These are phyloP conservation scores for Rhodofomes roseus DNA, from an alignment of 1,284 basidiomycete genomes.

Conservation along the genomic window DNA sequence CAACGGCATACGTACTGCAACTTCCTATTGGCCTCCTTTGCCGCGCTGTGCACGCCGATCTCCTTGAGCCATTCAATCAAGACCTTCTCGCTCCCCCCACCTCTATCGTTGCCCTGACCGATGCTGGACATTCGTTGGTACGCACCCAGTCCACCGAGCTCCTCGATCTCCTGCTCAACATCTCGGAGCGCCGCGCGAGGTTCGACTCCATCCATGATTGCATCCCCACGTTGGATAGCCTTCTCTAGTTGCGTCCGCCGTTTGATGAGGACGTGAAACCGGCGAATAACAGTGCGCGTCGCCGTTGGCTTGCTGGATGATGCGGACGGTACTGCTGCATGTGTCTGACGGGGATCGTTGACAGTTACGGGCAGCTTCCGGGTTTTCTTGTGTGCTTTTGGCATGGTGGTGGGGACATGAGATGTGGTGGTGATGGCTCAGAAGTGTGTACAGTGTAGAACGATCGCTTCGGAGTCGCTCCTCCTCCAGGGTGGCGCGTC, in stretches of 20 bases:
- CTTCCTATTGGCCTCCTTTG: constrained; percentile 24
- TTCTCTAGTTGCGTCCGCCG: constrained; percentile 42
- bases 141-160: constrained; percentile 68
- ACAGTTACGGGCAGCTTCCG: constrained; percentile 29
- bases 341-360: background rate
- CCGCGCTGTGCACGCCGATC: constrained; percentile 35
- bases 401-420: constrained; percentile 12
- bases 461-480: too few relatives aligned
- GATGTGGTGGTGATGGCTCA: background rate
- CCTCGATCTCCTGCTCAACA: constrained; percentile 58
- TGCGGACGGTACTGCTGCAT: background rate
- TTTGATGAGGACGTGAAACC: constrained; percentile 69
- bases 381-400: constrained; percentile 22
- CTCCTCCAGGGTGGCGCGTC: too few relatives aligned
- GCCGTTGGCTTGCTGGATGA: constrained; percentile 45
- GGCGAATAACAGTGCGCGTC: constrained; percentile 61
- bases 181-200: constrained; percentile 36
- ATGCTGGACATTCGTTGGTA: constrained; percentile 81
- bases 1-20: constrained; percentile 34
- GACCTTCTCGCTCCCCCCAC: constrained; percentile 81
- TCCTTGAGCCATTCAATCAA: constrained; percentile 73
- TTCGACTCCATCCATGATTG: constrained; percentile 9
- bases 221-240: constrained; percentile 1
- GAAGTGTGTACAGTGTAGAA: too few relatives aligned
- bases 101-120: constrained; percentile 76